Percentiles rank a stretch among this genome's conserved stretches.
Conservation (phyloP, 2,329 filamentous ascomycete species). For the Ophiostoma quercus region DNA sequence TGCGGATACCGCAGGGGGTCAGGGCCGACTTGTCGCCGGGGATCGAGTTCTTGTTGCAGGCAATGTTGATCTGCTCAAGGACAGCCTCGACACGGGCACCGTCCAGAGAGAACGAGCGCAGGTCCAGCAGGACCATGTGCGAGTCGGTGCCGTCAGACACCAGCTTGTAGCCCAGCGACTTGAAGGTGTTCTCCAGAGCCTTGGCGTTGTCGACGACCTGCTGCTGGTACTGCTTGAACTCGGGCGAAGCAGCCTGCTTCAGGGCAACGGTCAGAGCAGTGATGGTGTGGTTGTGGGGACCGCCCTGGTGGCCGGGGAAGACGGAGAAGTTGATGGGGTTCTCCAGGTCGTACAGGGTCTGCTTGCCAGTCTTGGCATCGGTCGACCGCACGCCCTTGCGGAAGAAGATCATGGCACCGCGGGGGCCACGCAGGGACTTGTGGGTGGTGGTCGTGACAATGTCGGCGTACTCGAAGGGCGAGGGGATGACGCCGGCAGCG, state of each 20-base stretch:
- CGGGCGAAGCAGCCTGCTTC: slow-evolving; percentile 82
- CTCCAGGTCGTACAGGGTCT: slow-evolving; percentile 88
- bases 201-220: slow-evolving; percentile 92
- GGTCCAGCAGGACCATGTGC: slow-evolving; percentile 93
- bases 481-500: slow-evolving; percentile 86
- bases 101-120: slow-evolving; percentile 80
- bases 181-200: slow-evolving; percentile 77
- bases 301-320: slow-evolving; percentile 97
- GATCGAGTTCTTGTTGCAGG: slow-evolving; percentile 99
- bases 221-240: slow-evolving; percentile 92
- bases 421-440: slow-evolving; percentile 95
- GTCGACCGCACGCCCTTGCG: slow-evolving; percentile 90
- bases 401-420: slow-evolving; percentile 99
- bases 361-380: slow-evolving; percentile 85
- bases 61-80: slow-evolving; percentile 96
- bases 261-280: slow-evolving; percentile 91
- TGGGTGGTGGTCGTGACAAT: slow-evolving; percentile 98
- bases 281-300: slow-evolving; percentile 99
- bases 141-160: slow-evolving; percentile 95
- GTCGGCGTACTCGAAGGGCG: slow-evolving; percentile 87
- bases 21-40: slow-evolving; percentile 96
- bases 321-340: slow-evolving; percentile 97
- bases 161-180: slow-evolving; percentile 85
- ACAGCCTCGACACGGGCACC: slow-evolving; percentile 94
- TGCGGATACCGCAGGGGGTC: slow-evolving; percentile 89